These are phyloP conservation scores for Leishmania braziliensis DNA, from an alignment of 208 protist species.

Conservation along the genomic window DNA sequence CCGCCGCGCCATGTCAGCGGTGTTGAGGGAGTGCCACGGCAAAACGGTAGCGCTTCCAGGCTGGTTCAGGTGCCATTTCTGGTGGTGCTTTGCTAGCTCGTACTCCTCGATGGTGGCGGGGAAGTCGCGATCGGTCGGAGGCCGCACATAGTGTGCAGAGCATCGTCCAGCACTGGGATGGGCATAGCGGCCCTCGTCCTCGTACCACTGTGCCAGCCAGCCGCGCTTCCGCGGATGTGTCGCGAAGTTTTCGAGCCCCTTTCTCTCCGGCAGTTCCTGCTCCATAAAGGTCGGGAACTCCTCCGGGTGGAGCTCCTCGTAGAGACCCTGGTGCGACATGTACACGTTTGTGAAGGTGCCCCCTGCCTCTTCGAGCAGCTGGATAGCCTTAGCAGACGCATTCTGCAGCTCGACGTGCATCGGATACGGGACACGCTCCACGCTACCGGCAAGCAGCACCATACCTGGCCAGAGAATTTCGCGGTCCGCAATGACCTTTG, in stretches of 20 bases:
- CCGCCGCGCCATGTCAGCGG: conserved; percentile 66
- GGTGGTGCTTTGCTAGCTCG: conserved; percentile 91
- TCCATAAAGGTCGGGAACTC: conserved; percentile 84
- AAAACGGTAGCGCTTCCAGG: conserved; percentile 85
- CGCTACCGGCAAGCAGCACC: conserved; percentile 68
- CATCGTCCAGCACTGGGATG: conserved; percentile 81
- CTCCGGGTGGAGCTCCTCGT: conserved; percentile 88
- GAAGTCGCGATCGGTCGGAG: conserved; percentile 81
- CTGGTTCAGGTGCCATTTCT: conserved; percentile 93
- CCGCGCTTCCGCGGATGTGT: conserved; percentile 77
- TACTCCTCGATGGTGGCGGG: conserved; percentile 88
- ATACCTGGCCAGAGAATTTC: conserved; percentile 91
- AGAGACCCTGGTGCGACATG: conserved; percentile 91
- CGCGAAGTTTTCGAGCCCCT: conserved; percentile 77
- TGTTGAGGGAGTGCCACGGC: conserved; percentile 85
- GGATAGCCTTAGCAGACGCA: conserved; percentile 76
- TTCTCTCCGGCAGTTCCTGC: conserved; percentile 81
- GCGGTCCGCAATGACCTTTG: conserved; percentile 66
- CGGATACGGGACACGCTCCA: conserved; percentile 76
- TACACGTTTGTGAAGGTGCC: conserved; percentile 88
- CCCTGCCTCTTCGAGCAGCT: conserved; percentile 87
- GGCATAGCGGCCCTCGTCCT: conserved; percentile 87
- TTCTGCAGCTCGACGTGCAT: conserved; percentile 91
- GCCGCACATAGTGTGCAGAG: conserved; percentile 78
- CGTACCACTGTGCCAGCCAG: conserved; percentile 89